These are phyloP conservation scores for Saturnispora sanitii DNA, from an alignment of 805 yeast species.

Conservation along the genomic window DNA sequence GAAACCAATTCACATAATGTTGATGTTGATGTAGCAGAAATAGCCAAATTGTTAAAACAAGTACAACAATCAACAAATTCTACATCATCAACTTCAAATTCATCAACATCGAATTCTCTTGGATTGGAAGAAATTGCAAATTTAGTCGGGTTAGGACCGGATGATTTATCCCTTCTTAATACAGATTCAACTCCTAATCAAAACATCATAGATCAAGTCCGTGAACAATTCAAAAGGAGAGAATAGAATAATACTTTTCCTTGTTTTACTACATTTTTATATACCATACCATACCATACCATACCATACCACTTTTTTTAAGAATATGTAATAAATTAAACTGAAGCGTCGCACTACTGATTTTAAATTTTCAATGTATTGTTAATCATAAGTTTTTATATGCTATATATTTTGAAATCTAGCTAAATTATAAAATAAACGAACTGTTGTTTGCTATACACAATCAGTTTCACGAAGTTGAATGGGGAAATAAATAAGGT, in stretches of 20 bases:
- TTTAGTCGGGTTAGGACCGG: conserved; percentile 5
- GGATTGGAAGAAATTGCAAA: conserved; percentile 4
- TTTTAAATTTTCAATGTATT: too few species aligned
- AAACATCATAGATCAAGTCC: conserved; percentile 9
- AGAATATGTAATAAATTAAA: too few species aligned
- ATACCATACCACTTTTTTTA: too few species aligned
- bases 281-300: too few species aligned
- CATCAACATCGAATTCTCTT: neutral
- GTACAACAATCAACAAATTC: conserved; percentile 11
- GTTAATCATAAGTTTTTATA: too few species aligned
- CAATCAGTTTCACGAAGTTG: too few species aligned
- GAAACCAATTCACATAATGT: neutral
- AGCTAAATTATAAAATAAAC: too few species aligned
- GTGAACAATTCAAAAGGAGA: conserved; percentile 5
- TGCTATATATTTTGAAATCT: too few species aligned
- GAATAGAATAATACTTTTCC: neutral
- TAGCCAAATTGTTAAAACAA: conserved; percentile 12
- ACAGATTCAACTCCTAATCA: conserved; percentile 4
- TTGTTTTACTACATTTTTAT: neutral
- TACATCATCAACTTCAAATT: neutral
- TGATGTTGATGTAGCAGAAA: conserved; percentile 13
- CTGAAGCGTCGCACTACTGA: too few species aligned
- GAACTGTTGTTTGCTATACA: too few species aligned
- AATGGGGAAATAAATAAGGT: neutral
- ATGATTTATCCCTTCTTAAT: conserved; percentile 3